Percentiles rank a stretch among this genome's conserved stretches.
Evolutionary conservation across 2,329 filamentous ascomycete species (phyloP).

Genomic region (Venturia pyrina): DNA sequence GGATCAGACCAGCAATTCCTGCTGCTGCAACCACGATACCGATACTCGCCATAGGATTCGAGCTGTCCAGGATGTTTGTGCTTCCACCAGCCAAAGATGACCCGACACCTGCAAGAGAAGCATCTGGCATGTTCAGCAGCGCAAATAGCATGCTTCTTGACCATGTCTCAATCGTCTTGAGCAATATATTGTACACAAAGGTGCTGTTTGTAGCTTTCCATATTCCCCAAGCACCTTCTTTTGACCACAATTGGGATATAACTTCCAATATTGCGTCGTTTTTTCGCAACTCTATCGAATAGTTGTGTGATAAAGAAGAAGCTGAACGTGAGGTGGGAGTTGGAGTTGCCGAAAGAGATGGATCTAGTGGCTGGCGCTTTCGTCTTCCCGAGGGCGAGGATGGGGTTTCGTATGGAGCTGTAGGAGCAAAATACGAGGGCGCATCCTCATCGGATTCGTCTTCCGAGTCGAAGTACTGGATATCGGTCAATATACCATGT

Average conservation of each 20-base stretch:
- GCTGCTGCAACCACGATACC: conserved; percentile 59
- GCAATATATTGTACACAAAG: conserved; percentile 80
- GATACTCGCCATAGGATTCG: conserved; percentile 72
- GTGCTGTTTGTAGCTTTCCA: conserved; percentile 92
- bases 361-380: conserved; percentile 34
- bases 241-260: conserved; percentile 77
- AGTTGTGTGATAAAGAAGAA: conserved; percentile 28
- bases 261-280: conserved; percentile 78
- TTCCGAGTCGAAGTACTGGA: conserved; percentile 11
- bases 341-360: conserved; percentile 27
- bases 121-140: conserved; percentile 78
- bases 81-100: neutral
- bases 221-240: conserved; percentile 80
- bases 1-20: conserved; percentile 62
- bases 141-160: conserved; percentile 83
- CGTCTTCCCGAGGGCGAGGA: conserved; percentile 35
- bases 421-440: conserved; percentile 73
- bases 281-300: conserved; percentile 62
- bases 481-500: neutral
- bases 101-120: conserved; percentile 44
- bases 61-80: conserved; percentile 53
- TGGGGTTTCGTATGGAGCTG: conserved; percentile 40
- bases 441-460: conserved; percentile 57
- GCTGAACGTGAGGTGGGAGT: conserved; percentile 26
- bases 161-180: conserved; percentile 85